These are phyloP conservation scores for Musa beccarii DNA, from an alignment of 176 grass and related monocot genomes.

Conservation along the genomic window DNA sequence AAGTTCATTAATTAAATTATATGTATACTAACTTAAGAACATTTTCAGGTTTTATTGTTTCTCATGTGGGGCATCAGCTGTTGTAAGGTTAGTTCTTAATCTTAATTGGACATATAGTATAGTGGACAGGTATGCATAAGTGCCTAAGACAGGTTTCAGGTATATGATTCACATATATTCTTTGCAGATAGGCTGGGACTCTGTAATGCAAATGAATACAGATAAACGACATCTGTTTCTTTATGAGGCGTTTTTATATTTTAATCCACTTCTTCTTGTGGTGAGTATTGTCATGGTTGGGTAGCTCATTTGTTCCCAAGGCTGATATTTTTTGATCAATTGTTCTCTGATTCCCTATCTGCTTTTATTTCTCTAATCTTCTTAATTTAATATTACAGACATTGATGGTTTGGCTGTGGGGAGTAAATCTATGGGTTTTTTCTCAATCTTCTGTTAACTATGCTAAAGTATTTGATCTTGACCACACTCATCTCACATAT, in stretches of 20 bases:
- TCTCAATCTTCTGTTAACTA: slow-evolving; percentile 76
- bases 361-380: neutral
- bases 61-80: slow-evolving; percentile 82
- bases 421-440: slow-evolving; percentile 93
- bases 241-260: slow-evolving; percentile 94
- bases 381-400: slow-evolving; percentile 46
- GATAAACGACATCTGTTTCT: slow-evolving; percentile 85
- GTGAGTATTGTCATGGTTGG: slow-evolving; percentile 30
- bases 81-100: slow-evolving; percentile 66
- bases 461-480: slow-evolving; percentile 85
- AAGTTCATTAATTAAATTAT: slow-evolving; percentile 13
- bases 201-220: slow-evolving; percentile 90
- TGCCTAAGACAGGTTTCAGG: neutral
- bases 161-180: slow-evolving; percentile 6
- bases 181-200: slow-evolving; percentile 83
- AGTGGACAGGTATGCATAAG: neutral
- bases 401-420: slow-evolving; percentile 98
- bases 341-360: neutral
- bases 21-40: neutral
- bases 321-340: neutral
- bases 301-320: neutral
- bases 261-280: slow-evolving; percentile 92
- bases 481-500: slow-evolving; percentile 73
- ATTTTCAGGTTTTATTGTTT: slow-evolving; percentile 78
- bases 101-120: neutral